Percentiles rank a stretch among this genome's conserved stretches.
Conservation (phyloP, 345 rosid species). For the Acer yangbiense region DNA sequence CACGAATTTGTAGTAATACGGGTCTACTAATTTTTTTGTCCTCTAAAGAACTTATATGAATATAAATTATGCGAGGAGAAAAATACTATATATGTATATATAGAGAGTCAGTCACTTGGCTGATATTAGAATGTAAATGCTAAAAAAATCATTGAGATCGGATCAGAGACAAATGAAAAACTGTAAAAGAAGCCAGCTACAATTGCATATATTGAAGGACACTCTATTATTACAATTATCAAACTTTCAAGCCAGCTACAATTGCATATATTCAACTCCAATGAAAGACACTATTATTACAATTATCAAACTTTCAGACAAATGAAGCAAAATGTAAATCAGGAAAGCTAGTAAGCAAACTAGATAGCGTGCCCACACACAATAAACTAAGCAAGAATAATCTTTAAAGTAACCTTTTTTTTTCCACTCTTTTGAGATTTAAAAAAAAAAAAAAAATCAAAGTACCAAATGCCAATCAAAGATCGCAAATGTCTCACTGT, state of each 20-base stretch:
- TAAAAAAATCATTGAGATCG: not conserved
- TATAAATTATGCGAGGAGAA: no score
- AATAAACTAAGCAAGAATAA: slow-evolving; percentile 4
- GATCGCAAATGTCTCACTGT: slow-evolving; percentile 27
- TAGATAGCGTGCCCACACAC: slow-evolving; percentile 16
- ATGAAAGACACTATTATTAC: slow-evolving; percentile 18
- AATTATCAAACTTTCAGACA: slow-evolving; percentile 25
- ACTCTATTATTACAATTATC: slow-evolving; percentile 18
- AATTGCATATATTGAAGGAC: slow-evolving; percentile 7
- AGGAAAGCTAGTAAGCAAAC: not conserved
- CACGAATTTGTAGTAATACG: no score
- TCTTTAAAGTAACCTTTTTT: not conserved
- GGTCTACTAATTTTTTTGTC: no score
- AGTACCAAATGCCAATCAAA: slow-evolving; percentile 27
- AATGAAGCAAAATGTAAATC: slow-evolving; percentile 10
- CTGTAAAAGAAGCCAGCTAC: not conserved
- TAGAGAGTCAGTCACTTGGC: not conserved
- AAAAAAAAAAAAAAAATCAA: slow-evolving; percentile 24
- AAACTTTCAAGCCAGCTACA: not conserved
- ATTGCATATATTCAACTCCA: not conserved
- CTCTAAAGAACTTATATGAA: no score
- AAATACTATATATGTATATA: not conserved
- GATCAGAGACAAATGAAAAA: not conserved
- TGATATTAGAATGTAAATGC: not conserved
- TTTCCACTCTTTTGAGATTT: slow-evolving; percentile 14